phyloP scores from a whole-genome alignment of 2,329 filamentous ascomycete species.

The Paraconiothyrium sp. region DNA sequence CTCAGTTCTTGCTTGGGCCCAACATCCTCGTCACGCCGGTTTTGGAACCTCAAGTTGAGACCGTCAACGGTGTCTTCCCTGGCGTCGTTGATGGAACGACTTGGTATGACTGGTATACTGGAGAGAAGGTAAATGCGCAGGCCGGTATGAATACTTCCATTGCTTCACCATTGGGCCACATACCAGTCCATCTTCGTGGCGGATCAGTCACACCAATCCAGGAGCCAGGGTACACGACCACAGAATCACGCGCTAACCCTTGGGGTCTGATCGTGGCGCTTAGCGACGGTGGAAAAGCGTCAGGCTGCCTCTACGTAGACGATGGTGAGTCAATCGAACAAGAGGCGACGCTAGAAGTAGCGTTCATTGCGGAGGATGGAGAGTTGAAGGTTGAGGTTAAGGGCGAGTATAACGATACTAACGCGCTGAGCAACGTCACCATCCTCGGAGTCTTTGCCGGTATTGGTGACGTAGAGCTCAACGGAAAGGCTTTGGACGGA shows the following conservation, averaged over 20 bases:
- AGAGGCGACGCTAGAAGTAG: slow-evolving; percentile 64
- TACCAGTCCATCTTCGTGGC: slow-evolving; percentile 76
- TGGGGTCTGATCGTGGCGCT: slow-evolving; percentile 75
- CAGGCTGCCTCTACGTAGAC: slow-evolving; percentile 74
- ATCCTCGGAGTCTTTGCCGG: slow-evolving; percentile 65
- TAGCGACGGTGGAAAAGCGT: slow-evolving; percentile 63
- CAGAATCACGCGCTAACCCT: slow-evolving; percentile 67
- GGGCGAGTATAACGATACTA: slow-evolving; percentile 66
- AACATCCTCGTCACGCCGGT: slow-evolving; percentile 74
- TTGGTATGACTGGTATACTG: slow-evolving; percentile 87
- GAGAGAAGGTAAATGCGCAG: slow-evolving; percentile 61
- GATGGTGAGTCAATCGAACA: slow-evolving; percentile 75
- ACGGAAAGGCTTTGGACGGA: slow-evolving; percentile 56
- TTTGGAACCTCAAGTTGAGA: slow-evolving; percentile 68
- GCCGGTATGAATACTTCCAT: slow-evolving; percentile 69
- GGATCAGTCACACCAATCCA: slow-evolving; percentile 74
- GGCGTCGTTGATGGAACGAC: slow-evolving; percentile 67
- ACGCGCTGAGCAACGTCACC: slow-evolving; percentile 69
- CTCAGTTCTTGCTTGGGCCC: slow-evolving; percentile 76
- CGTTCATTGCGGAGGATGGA: slow-evolving; percentile 56
- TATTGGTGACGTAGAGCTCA: slow-evolving; percentile 55
- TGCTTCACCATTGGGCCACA: slow-evolving; percentile 70
- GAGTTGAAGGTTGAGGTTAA: slow-evolving; percentile 59
- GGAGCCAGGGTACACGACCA: slow-evolving; percentile 73
- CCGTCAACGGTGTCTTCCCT: slow-evolving; percentile 75